These are phyloP conservation scores for Salix dunnii DNA, from an alignment of 345 rosid genomes.

Conservation along the genomic window DNA sequence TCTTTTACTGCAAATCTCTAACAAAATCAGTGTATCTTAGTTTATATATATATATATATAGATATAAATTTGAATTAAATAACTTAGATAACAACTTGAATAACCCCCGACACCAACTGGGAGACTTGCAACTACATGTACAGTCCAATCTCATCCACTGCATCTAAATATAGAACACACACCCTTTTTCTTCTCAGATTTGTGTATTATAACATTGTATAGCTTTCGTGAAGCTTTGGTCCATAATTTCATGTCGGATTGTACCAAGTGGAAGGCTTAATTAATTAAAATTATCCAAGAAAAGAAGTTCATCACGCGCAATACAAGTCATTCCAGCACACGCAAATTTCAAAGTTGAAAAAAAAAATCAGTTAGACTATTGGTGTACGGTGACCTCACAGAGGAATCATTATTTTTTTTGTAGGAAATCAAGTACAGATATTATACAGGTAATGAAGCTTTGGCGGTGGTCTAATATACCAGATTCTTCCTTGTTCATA, in stretches of 20 bases:
- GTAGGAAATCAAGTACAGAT: background rate
- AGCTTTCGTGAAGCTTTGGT: constrained; percentile 7
- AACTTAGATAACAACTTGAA: too few relatives aligned
- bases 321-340: background rate
- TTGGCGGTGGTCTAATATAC: constrained; percentile 8
- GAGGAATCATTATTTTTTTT: background rate
- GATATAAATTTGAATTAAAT: too few relatives aligned
- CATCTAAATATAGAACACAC: background rate
- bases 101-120: too few relatives aligned
- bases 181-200: background rate
- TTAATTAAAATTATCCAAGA: background rate
- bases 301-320: background rate
- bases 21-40: too few relatives aligned
- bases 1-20: too few relatives aligned
- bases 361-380: background rate
- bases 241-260: constrained; percentile 22
- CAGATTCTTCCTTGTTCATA: background rate
- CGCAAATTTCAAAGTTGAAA: background rate
- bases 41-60: too few relatives aligned
- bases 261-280: constrained; percentile 3
- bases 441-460: constrained; percentile 25
- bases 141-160: background rate
- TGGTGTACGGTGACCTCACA: constrained; percentile 7
- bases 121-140: too few relatives aligned
- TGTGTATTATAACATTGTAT: background rate